Base-by-base conservation (phyloP, 176 grass and related monocot genomes). In the Microstegium vimineum region DNA sequence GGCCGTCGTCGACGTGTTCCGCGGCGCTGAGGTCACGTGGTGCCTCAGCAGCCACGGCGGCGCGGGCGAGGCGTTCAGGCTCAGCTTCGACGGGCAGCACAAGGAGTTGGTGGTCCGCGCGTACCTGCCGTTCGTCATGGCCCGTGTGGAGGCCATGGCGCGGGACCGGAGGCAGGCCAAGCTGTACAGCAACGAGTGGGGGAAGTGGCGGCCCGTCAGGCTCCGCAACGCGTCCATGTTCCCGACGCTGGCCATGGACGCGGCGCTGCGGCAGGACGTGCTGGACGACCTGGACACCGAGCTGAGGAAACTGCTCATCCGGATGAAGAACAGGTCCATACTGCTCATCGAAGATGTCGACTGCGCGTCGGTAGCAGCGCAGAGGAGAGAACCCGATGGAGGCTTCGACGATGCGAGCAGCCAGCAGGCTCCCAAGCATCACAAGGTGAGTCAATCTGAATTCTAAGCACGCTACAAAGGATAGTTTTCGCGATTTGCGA, bases 161-260 rank as follows among this genome's bases (percentile, higher is more conserved):
- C 79, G 59, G 73, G 64, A 40, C 74, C 73, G 83, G 67, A 73
- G 89, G 74, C 84, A 90, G 75, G 75, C 68, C 8, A 83, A 62
- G 84, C 84, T 90, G 0, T 90, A 87, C 89, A 87, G 79, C 84
- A 79, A 87, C 80, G 84, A 79, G 80, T 49, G 84, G 79, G 38
- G 84, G 68, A 83, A 82, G 89, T 87, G 84, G 89, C 80, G 84
- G 47, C 76, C 75, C 41, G 84, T 87, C 32, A 68, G 75, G 69
- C 77, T 87, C 41, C 84, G 84, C 35, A 82, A 90, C 89, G 74
- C 89, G 36, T 79, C 89, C 18, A 90, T 84, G 84, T 87, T 90
- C 80, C 75, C 80, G 25, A 90, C 76, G 80, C 74, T 90, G 62
- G 84, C 80, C 75, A 90, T 87, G 89, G 89, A 87, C 66, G 75